A percentile compares a stretch with the other conserved stretches of the same genome.
phyloP scores from a whole-genome alignment of 2,329 filamentous ascomycete genomes.

The Xylaria sp. region DNA sequence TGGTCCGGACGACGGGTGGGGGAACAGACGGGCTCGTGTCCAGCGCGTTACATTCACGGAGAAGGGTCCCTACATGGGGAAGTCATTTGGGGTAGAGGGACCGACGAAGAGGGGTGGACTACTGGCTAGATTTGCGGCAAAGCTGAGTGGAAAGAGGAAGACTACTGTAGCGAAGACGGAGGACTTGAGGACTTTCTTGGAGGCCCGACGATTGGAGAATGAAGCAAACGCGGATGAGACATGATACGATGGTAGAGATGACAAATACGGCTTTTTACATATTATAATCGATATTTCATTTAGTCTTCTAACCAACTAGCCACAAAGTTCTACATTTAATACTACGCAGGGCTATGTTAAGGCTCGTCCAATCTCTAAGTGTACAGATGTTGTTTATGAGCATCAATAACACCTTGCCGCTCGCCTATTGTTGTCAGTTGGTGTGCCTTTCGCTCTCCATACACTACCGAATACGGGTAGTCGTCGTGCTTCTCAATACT shows the following conservation, averaged over 20 bases:
- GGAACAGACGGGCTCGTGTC: slow-evolving; percentile 44
- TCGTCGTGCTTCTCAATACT: slow-evolving; percentile 21
- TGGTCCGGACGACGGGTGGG: slow-evolving; percentile 45
- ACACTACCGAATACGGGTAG: not conserved
- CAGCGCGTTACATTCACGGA: slow-evolving; percentile 46
- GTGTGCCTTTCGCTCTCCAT: not conserved
- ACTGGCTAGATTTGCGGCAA: slow-evolving; percentile 32
- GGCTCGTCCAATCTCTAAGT: not conserved
- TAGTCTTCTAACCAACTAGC: not conserved
- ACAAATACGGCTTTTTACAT: not conserved
- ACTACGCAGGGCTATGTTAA: not conserved
- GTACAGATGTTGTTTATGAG: not conserved
- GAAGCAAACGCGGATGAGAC: not conserved
- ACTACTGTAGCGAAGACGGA: slow-evolving; percentile 19
- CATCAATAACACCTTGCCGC: not conserved
- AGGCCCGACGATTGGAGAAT: slow-evolving; percentile 19
- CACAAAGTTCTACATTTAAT: not conserved
- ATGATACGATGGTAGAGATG: slow-evolving; percentile 4
- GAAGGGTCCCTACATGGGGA: slow-evolving; percentile 47
- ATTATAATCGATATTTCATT: not conserved
- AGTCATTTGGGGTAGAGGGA: slow-evolving; percentile 34
- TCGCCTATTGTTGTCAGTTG: not conserved
- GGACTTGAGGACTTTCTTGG: slow-evolving; percentile 39
- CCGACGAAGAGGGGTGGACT: slow-evolving; percentile 24
- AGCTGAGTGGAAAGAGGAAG: slow-evolving; percentile 7